These are phyloP conservation scores for Tricholoma saponaceum DNA, from an alignment of 768 basidiomycete species.

Conservation along the genomic window DNA sequence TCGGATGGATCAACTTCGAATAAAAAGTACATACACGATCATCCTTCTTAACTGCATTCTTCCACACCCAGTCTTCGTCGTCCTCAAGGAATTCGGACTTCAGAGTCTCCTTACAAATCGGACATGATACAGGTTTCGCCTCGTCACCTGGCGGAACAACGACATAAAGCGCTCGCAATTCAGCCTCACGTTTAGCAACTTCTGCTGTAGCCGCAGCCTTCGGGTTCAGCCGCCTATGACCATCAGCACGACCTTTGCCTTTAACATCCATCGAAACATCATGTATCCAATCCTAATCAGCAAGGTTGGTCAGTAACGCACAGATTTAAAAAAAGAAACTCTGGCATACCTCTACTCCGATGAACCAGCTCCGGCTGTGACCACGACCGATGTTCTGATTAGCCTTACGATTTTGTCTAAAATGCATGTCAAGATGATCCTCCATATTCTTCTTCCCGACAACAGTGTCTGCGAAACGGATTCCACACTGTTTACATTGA, in stretches of 20 bases:
- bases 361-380: constrained; percentile 88
- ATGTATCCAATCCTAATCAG: constrained; percentile 82
- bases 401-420: constrained; percentile 85
- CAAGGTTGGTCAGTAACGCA: constrained; percentile 11
- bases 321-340: background rate
- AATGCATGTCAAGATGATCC: constrained; percentile 95
- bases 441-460: constrained; percentile 75
- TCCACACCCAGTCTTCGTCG: constrained; percentile 98
- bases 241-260: constrained; percentile 64
- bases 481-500: constrained; percentile 92
- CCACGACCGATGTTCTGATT: constrained; percentile 77
- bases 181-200: constrained; percentile 69
- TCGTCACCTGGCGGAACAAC: constrained; percentile 90
- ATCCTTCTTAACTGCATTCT: constrained; percentile 82
- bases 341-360: constrained; percentile 67
- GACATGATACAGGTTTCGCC: constrained; percentile 80
- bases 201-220: constrained; percentile 62
- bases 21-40: constrained; percentile 56
- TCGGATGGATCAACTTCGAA: background rate
- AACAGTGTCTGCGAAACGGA: constrained; percentile 74
- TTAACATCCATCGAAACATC: constrained; percentile 58
- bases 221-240: constrained; percentile 43
- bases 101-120: constrained; percentile 92
- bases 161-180: constrained; percentile 73
- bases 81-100: constrained; percentile 92